Evolutionary conservation across 2,329 filamentous ascomycete species (phyloP), one percentile per base, ranked within the genome.

Genomic region (Catunica adiposa): DNA sequence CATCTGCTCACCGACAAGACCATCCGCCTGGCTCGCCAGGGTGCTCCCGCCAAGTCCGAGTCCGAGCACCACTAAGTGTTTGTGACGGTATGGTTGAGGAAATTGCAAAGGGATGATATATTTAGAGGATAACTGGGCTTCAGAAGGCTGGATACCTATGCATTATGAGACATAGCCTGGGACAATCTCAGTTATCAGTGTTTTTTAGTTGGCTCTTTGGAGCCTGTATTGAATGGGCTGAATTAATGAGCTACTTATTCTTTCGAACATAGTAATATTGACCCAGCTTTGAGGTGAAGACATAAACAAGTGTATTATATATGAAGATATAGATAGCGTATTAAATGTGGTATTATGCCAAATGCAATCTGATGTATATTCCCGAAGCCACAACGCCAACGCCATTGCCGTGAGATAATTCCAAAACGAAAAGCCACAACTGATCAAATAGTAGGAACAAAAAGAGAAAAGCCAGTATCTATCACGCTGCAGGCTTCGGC

Each of bases 1-100:
- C 96, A 97, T 75, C 80, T 98, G 67, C 69, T 80, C 61, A 81
- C 83, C 64, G 92, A 98, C 77, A 90, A 90, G 79, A 94, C 85
- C 65, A 84, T 98, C 65, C 88, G 92, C 68, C 81, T 97, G 63
- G 75, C 75, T 69, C 83, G 89, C 67, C 82, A 87, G 54, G 55
- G 52, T 58, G 57, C 53, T 31, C 25, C 60, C 54, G 31, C 29
- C 69, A 58, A 71, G 70, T 53, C 64, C 64, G 40, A 54, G 40
- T 64, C 65, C 62, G 71, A 67, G 44, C 65, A 71, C 59, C 66
- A 70, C 62, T 70, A 68, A 64, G 61, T 54, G 53, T n/a, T 44
- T 3, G 29, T 34, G 5, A 11, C 11, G 29, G 11, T 5, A 11
- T 5, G 8, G 3, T 17, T 44, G 40, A 8, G 40, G 5, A 48